Base-by-base conservation (phyloP, 192 early-diverging fungal species). In the Backusella tuberculispora region DNA sequence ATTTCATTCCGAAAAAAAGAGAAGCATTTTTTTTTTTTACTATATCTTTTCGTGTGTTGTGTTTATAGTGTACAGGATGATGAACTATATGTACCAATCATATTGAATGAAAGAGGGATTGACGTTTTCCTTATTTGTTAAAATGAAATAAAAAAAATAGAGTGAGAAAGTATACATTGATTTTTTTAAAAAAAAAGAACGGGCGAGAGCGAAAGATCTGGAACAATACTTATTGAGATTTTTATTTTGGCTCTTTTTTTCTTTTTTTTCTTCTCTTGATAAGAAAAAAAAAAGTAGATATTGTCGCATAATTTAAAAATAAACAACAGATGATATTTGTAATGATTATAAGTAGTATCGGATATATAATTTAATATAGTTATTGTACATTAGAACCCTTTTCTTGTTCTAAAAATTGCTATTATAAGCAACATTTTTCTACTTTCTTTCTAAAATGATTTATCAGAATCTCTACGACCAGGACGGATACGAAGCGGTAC, bases 381-480 rank as follows among this genome's bases (percentile, higher is more conserved):
- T 60, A 26, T 60, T 24, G 10, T 60, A 26, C 53, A 60, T 26
- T 26, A 12, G 21, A 60, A 46, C 6, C 13, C 13, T 46, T 46
- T 46, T 46, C 14, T 46, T 46, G 10, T 1, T 34, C 29, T 34
- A 34, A 1, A 34, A 34, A 46, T 46, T 46, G 10, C 12, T 46
- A 46, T 34, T 34, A 1, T 2, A 34, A 34, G 29, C 29, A 34
- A 34, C 2, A 34, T 34, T 34, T 34, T 34, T 34, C 29, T 34
- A 60, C 53, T 26, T 26, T 60, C 19, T 60, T 12, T 13, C 12
- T 60, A 60, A 10, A 60, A 13, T 5, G 53, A 70, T 50, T 70
- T 42, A 43, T 79, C 67, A 40, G 73, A 74, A 19, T 71, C 63
- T 15, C 67, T 53, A 65, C 78, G 73, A 8, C 78, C 78, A 43